Conservation (phyloP, 1,284 basidiomycete species). For the Sporisorium graminicola region DNA sequence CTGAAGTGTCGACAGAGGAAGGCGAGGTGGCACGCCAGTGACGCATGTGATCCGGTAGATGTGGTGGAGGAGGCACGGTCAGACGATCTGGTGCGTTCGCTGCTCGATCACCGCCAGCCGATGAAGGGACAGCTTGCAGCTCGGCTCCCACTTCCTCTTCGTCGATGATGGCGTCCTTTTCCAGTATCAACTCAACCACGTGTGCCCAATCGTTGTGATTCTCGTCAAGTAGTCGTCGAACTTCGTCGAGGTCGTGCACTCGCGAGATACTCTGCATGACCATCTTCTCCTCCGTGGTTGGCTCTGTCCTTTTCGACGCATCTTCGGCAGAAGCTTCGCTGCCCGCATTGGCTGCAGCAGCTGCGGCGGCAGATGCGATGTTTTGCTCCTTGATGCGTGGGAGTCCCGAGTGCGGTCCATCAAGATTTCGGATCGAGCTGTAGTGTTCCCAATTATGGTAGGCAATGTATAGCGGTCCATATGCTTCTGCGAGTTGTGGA, state of each 20-base stretch:
- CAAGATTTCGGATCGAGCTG: conserved; percentile 86
- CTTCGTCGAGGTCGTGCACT: conserved; percentile 32
- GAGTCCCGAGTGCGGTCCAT: conserved; percentile 84
- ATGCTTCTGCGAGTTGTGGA: conserved; percentile 44
- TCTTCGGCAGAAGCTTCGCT: conserved; percentile 3
- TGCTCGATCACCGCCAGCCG: not conserved
- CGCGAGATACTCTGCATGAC: conserved; percentile 56
- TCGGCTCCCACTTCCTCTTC: conserved; percentile 47
- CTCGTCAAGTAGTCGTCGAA: conserved; percentile 44
- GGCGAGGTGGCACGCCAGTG: conserved; percentile 57
- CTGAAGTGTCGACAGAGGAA: conserved; percentile 58
- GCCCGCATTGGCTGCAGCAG: conserved; percentile 24
- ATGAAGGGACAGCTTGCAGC: conserved; percentile 29
- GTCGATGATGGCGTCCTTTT: conserved; percentile 43
- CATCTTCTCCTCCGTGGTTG: conserved; percentile 50
- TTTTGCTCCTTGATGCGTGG: conserved; percentile 77
- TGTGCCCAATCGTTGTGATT: conserved; percentile 54
- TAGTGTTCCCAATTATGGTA: conserved; percentile 96
- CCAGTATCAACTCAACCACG: conserved; percentile 52
- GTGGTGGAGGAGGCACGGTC: conserved; percentile 31
- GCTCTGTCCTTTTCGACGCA: conserved; percentile 17
- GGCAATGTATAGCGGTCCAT: conserved; percentile 65
- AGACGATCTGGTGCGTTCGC: conserved; percentile 11
- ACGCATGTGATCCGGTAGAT: conserved; percentile 56
- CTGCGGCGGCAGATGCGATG: conserved; percentile 12